Evolutionary conservation across 2,329 filamentous ascomycete genomes (phyloP), one percentile per base, ranked within the genome.

Genomic region (Penicillium psychrosexuale): DNA sequence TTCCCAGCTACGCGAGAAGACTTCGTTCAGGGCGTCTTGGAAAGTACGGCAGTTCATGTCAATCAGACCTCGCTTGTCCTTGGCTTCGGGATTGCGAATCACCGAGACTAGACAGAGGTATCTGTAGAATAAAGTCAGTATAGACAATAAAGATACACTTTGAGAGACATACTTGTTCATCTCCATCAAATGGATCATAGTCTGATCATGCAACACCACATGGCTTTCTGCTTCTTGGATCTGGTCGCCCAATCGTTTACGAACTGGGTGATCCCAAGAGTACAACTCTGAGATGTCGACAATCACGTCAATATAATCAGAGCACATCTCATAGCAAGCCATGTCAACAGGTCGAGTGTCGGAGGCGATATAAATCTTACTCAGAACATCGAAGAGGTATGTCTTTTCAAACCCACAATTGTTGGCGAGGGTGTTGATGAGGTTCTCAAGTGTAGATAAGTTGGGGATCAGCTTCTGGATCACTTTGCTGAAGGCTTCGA

Each of bases 311-410:
- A 99, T 97, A 71, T 96, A 97, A 71, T 99, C 94, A 47, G 91
- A 96, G 77, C 94, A 99, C 69, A 97, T 96, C 77, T 97, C 94
- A 73, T 99, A 99, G 71, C 90, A 93, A 39, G 90, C 89, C 82
- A 97, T 94, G 69, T 97, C 93, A 31, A 93, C 90, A 0, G 93
- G 93, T 37, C 90, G 88, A 30, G 88, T 94, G 72, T 99, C 94
- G 5, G 93, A 97, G 0, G 94, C 94, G 64, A 99, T 96, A 77
- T 99, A 99, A 59, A 99, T 96, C 78, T 99, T 99, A 76, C 90
- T 96, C 64, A 96, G 84, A 8, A 97, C 92, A 70, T 99, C 95
- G 70, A 99, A 99, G 7, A 99, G 84, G 72, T 99, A 99, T 3
- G 92, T 93, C 76, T 99, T 99, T 72, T 97, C 92, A 71, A 99